Percentiles rank a stretch among this genome's conserved stretches.
phyloP scores from a whole-genome alignment of 1,284 basidiomycete genomes.

The Sutorius eximius region DNA sequence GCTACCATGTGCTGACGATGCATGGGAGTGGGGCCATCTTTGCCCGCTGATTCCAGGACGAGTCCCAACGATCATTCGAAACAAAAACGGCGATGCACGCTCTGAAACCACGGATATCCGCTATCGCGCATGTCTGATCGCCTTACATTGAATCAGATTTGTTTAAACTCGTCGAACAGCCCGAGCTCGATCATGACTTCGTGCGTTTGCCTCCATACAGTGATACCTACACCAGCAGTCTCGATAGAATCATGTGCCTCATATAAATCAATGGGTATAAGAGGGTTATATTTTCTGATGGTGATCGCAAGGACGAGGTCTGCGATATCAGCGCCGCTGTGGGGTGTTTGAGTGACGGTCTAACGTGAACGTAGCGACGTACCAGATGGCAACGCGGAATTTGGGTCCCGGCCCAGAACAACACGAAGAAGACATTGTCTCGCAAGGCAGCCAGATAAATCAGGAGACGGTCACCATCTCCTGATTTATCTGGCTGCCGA shows the following conservation, averaged over 20 bases:
- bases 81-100: neutral
- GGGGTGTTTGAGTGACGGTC: neutral
- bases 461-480: neutral
- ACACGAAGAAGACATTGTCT: neutral
- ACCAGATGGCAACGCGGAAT: constrained; percentile 10
- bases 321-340: constrained; percentile 24
- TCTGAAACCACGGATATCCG: constrained; percentile 22
- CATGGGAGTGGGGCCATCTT: constrained; percentile 15
- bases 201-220: constrained; percentile 5
- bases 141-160: constrained; percentile 9
- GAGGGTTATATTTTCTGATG: constrained; percentile 24
- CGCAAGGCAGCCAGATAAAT: neutral
- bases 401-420: neutral
- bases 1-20: constrained; percentile 28
- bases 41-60: neutral
- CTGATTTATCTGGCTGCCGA: too few species aligned
- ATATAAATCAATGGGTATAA: constrained; percentile 24
- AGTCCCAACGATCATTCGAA: too few species aligned
- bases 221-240: constrained; percentile 18
- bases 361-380: neutral
- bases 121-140: constrained; percentile 22
- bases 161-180: constrained; percentile 19
- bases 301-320: constrained; percentile 25
- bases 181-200: constrained; percentile 22
- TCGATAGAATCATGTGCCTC: constrained; percentile 20